phyloP scores from a whole-genome alignment of 148 eudicot species.

The Cornus controversa region DNA sequence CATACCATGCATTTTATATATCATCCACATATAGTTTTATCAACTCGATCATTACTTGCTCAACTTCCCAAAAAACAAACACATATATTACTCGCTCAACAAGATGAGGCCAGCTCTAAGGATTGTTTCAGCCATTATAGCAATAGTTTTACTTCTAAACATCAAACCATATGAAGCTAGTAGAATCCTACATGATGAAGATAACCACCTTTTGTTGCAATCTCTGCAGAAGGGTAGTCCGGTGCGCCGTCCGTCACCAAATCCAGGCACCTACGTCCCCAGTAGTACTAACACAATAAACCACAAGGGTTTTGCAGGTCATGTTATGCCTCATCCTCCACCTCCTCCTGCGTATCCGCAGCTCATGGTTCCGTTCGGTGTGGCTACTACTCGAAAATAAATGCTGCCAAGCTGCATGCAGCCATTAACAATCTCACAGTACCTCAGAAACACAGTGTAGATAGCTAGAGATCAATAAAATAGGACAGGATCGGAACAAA shows the following conservation, averaged over 20 bases:
- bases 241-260: background rate
- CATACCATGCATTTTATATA: too few relatives aligned
- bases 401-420: too few relatives aligned
- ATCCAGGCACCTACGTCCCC: too few relatives aligned
- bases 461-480: too few relatives aligned
- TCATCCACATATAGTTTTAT: too few relatives aligned
- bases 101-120: too few relatives aligned
- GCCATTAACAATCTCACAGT: too few relatives aligned
- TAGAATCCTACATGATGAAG: background rate
- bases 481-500: too few relatives aligned
- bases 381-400: background rate
- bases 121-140: background rate
- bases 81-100: too few relatives aligned
- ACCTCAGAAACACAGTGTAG: too few relatives aligned
- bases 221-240: background rate
- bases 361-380: background rate
- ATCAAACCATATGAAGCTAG: background rate
- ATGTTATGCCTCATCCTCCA: background rate
- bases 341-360: background rate
- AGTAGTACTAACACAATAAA: background rate
- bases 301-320: constrained; percentile 4
- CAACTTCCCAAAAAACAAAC: too few relatives aligned
- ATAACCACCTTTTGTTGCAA: constrained; percentile 2
- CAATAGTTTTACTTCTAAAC: background rate
- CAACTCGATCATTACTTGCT: too few relatives aligned